Evolutionary conservation across 305 asterid genomes (phyloP), one percentile per base, ranked within the genome.

Genomic region (Fraxinus albicans): DNA sequence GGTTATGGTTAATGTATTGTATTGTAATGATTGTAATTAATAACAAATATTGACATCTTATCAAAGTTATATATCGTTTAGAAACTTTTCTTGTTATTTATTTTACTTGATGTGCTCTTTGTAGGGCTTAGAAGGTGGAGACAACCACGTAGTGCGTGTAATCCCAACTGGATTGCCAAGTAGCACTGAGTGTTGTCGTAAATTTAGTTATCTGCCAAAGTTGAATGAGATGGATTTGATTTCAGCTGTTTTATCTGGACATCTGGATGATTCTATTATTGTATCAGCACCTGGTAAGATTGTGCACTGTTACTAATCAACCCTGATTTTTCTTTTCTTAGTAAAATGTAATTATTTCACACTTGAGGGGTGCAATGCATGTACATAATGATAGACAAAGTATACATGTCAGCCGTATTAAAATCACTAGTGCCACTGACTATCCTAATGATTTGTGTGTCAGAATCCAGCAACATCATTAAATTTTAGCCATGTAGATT

Each of bases 171-270:
- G 91, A 81, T 83, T 77, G 25, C 81, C 87, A 40, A 82, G 84
- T 84, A 79, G 77, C 83, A 81, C 83, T 0, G 85, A 74, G 79
- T 80, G 86, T 86, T 78, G 87, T 70, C 86, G 84, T 73, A 87
- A 82, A 42, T 87, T 80, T 79, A 89, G 81, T 86, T 85, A 88
- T 79, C 83, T 91, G 84, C 91, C 92, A 31, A 89, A 77, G 84
- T 93, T 93, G 84, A 93, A 90, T 13, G 99, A 96, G 91, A 85
- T 86, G 85, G 93, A 93, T 83, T 82, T 96, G 77, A 81, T 96
- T 80, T 86, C 92, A 87, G 97, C 97, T n/a, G 90, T 92, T 80
- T 77, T 92, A 84, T 89, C 93, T 74, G 99, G 97, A 86, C 86
- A 87, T 85, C 84, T 96, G 50, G 94, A 93, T 90, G 95, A 93